Conservation (phyloP, 164 flowering plant species). For the Paratinospora sagittata region DNA sequence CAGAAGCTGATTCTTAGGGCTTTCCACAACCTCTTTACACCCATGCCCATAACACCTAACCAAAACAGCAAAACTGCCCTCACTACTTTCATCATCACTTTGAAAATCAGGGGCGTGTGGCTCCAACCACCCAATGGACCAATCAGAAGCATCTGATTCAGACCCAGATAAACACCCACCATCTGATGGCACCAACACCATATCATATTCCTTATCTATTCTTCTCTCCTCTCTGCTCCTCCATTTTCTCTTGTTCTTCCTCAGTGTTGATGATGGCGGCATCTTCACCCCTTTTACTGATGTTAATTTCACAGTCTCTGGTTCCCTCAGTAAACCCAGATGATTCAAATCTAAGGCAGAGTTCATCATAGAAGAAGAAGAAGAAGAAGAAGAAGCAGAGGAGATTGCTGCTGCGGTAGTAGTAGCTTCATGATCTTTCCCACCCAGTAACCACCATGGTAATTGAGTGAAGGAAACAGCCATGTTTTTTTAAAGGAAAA, state of each 20-base stretch:
- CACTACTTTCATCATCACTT: slow-evolving; percentile 56
- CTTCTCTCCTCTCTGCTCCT: slow-evolving; percentile 64
- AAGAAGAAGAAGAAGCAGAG: slow-evolving; percentile 31
- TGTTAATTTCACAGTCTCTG: slow-evolving; percentile 32
- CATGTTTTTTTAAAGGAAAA: slow-evolving; percentile 23
- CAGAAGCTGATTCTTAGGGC: slow-evolving; percentile 34
- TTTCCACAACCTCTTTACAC: slow-evolving; percentile 26
- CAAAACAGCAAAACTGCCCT: slow-evolving; percentile 73
- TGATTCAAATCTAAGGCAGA: slow-evolving; percentile 31
- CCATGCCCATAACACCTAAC: slow-evolving; percentile 75
- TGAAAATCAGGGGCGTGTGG: slow-evolving; percentile 79
- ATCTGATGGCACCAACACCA: slow-evolving; percentile 80
- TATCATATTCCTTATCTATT: slow-evolving; percentile 65
- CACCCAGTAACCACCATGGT: slow-evolving; percentile 51
- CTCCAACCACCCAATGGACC: slow-evolving; percentile 92
- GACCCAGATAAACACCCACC: slow-evolving; percentile 76
- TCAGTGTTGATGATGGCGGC: slow-evolving; percentile 30
- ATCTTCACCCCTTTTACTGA: slow-evolving; percentile 27
- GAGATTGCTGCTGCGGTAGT: no score
- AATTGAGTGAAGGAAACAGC: slow-evolving; percentile 35
- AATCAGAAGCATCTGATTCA: slow-evolving; percentile 85
- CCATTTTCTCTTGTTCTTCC: slow-evolving; percentile 63
- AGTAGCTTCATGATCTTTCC: slow-evolving; percentile 34
- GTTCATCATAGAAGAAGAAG: no score
- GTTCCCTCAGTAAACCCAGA: slow-evolving; percentile 30